These are phyloP conservation scores for Scheffersomyces parashehatae DNA, from an alignment of 1,139 yeast genomes.

Conservation along the genomic window DNA sequence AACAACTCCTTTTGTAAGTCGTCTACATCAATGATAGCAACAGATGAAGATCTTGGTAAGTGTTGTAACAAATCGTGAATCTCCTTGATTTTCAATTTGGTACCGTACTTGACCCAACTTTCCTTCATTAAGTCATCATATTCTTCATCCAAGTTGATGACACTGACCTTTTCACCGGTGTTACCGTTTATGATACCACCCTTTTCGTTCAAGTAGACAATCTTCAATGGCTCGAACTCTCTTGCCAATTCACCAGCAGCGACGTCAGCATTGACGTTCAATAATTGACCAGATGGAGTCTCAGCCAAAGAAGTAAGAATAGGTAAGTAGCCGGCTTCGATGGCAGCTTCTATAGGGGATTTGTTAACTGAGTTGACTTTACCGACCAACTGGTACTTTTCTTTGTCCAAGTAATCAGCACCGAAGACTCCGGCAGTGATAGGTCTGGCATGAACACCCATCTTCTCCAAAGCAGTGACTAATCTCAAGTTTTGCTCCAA, in stretches of 20 bases:
- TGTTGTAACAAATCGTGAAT: constrained; percentile 91
- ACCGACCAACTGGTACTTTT: constrained; percentile 91
- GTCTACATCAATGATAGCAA: constrained; percentile 92
- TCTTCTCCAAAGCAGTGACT: constrained; percentile 92
- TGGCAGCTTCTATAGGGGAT: constrained; percentile 90
- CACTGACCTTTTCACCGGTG: constrained; percentile 86
- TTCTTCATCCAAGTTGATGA: constrained; percentile 93
- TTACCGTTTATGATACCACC: constrained; percentile 95
- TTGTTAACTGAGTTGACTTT: constrained; percentile 84
- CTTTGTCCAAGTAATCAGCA: constrained; percentile 89
- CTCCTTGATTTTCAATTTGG: constrained; percentile 93
- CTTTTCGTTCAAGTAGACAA: constrained; percentile 93
- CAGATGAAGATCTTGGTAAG: constrained; percentile 95
- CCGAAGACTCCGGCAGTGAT: constrained; percentile 97
- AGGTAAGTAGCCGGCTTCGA: constrained; percentile 94
- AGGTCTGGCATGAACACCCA: constrained; percentile 98
- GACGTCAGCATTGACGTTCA: constrained; percentile 97
- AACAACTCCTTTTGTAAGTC: constrained; percentile 96
- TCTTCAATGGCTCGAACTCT: constrained; percentile 93
- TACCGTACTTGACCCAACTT: constrained; percentile 98
- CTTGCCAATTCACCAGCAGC: constrained; percentile 98
- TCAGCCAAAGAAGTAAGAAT: constrained; percentile 95
- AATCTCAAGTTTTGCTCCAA: constrained; percentile 90
- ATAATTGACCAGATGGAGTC: constrained; percentile 92
- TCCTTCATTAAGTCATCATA: constrained; percentile 87